Evolutionary conservation across 2,329 filamentous ascomycete species (phyloP).

Genomic region (Zalaria obscura): DNA sequence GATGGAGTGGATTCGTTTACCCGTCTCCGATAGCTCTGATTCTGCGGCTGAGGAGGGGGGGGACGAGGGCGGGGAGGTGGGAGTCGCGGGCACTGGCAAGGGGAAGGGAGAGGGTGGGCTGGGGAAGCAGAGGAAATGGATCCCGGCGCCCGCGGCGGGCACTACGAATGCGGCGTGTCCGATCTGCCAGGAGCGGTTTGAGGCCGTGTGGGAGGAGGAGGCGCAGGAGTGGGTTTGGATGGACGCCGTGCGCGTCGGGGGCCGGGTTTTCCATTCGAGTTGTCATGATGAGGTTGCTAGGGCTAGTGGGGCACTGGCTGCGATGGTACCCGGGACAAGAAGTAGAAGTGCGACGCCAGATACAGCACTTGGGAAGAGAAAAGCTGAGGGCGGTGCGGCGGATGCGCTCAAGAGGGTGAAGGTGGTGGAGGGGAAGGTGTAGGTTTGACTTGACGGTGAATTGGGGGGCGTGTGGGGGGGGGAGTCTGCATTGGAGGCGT

Average conservation of each 20-base stretch:
- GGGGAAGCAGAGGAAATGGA: conserved; percentile 39
- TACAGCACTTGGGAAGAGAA: conserved; percentile 17
- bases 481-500: not conserved
- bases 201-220: conserved; percentile 82
- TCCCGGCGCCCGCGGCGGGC: conserved; percentile 65
- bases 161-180: conserved; percentile 69
- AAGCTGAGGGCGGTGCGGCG: conserved; percentile 15
- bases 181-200: conserved; percentile 91
- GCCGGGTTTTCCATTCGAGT: conserved; percentile 74
- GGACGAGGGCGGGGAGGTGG: conserved; percentile 24
- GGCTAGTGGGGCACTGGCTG: conserved; percentile 7
- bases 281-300: conserved; percentile 56
- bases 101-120: not conserved
- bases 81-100: conserved; percentile 16
- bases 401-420: conserved; percentile 10
- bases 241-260: conserved; percentile 67
- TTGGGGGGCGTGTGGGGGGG: too few species aligned
- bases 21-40: conserved; percentile 55
- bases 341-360: conserved; percentile 20
- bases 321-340: conserved; percentile 7
- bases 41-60: conserved; percentile 25
- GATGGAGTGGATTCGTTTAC: conserved; percentile 79
- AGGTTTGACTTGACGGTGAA: too few species aligned
- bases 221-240: conserved; percentile 96
- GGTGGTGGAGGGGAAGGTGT: conserved; percentile 6